Percentiles rank a stretch among this genome's conserved stretches.
Conservation (phyloP, 2,329 filamentous ascomycete genomes). For the Fusarium sp. region DNA sequence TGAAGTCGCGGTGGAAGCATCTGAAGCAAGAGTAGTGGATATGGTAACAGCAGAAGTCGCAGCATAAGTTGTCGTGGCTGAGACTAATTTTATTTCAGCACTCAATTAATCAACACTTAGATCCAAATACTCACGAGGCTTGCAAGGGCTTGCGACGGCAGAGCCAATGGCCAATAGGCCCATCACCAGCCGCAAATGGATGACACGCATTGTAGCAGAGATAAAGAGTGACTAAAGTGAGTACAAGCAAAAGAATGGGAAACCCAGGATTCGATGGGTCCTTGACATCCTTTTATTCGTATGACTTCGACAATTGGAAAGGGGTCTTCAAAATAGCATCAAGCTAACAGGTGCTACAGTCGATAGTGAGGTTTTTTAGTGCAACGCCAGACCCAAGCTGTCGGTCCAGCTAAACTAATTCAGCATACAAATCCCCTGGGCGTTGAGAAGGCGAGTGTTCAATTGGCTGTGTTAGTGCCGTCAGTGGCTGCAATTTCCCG, state of each 20-base stretch:
- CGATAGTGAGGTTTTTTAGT: not conserved
- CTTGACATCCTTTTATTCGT: not conserved
- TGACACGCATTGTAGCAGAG: not conserved
- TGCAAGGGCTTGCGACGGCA: not conserved
- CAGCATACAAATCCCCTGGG: not conserved
- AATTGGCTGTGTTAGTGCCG: not conserved
- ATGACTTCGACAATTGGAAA: not conserved
- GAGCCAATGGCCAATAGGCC: not conserved
- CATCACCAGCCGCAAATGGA: not conserved
- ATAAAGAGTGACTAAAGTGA: not conserved
- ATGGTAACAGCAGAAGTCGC: fast-evolving
- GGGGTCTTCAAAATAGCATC: not conserved
- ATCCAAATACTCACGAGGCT: not conserved
- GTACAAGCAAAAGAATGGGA: not conserved
- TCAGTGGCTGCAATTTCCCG: not conserved
- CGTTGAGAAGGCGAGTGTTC: fast-evolving
- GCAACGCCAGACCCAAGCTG: not conserved
- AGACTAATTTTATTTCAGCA: not conserved
- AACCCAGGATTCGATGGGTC: fast-evolving
- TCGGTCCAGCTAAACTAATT: not conserved
- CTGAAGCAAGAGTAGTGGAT: not conserved
- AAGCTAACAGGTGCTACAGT: not conserved
- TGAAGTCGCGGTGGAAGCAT: not conserved
- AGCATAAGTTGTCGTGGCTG: not conserved
- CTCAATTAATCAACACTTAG: not conserved